Base-by-base conservation (phyloP, 805 yeast genomes). In the Clavispora vitiphila region DNA sequence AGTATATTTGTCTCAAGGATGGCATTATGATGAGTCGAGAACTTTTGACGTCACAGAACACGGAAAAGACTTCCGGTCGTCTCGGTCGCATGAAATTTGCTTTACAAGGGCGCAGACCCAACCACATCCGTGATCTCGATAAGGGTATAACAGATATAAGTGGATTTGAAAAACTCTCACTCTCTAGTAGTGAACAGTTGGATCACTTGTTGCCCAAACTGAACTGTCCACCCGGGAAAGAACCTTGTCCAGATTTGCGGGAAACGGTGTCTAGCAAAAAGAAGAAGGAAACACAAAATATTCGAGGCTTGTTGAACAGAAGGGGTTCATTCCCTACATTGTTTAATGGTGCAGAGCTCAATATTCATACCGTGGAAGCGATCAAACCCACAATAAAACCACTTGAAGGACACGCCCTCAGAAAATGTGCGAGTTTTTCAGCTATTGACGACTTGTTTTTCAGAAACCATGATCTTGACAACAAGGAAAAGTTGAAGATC, bases 1-100 rank as follows among this genome's bases (percentile, higher is more conserved):
- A 46, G 8, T 69, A 68, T 45, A 49, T 58, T 15, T 64, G 71
- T 43, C 57, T 69, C 23, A 58, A 57, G 32, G 72, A 69, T 39
- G 58, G 55, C 18, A 57, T 66, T 23, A 44, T 55, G 8, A 19
- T 32, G 12, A 32, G 25, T 10, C 49, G 38, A 31, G 51, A 44
- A n/a, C 21, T 35, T 1, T 22, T 23, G 27, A 32, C 47, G 26
- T 48, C 45, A 26, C 55, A 55, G 37, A 34, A 19, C 21, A 41
- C 48, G n/a, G 38, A 4, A 48, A 58, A 46, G 56, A 61, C 43
- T 12, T 54, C 69, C 1, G 57, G 64, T 29, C 69, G 73, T 1
- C 53, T 67, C 16, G 61, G 61, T 21, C 53, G 55, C 41, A 61
- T 68, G 64, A 64, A 58, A 38, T 42, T 66, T 19, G 67, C 72